phyloP scores from a whole-genome alignment of 352 stramenopile species.

The Globisporangium spiculum region DNA sequence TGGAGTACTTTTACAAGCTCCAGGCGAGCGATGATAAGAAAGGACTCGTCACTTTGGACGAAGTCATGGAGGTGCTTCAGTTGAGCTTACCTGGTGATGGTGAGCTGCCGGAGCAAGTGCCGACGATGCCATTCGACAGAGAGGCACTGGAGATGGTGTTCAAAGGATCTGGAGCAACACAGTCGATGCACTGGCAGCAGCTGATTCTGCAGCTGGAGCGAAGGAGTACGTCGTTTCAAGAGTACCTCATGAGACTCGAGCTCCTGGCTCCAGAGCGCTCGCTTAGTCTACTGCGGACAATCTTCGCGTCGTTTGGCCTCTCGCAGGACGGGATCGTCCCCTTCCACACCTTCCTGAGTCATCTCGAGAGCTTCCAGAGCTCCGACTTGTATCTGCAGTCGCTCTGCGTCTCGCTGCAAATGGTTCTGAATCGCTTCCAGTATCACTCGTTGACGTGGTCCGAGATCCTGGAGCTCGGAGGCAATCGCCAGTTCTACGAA shows the following conservation, averaged over 20 bases:
- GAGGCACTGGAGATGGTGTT: constrained; percentile 18
- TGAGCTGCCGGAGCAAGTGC: neutral
- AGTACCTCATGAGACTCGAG: constrained; percentile 33
- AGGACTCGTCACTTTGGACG: constrained; percentile 9
- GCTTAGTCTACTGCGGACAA: constrained; percentile 19
- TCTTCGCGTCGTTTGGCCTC: constrained; percentile 43
- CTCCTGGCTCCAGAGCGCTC: constrained; percentile 22
- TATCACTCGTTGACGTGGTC: constrained; percentile 27
- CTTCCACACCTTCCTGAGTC: constrained; percentile 34
- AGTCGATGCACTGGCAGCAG: constrained; percentile 58
- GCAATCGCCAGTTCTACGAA: constrained; percentile 11
- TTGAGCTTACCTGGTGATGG: neutral
- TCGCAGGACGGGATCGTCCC: constrained; percentile 43
- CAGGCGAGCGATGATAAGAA: constrained; percentile 11
- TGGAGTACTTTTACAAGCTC: constrained; percentile 25
- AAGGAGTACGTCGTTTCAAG: constrained; percentile 29
- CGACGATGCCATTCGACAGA: constrained; percentile 2
- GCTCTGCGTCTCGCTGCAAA: constrained; percentile 26
- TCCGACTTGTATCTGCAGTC: constrained; percentile 24
- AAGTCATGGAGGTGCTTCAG: constrained; percentile 4
- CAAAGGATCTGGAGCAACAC: constrained; percentile 12
- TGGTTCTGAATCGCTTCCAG: constrained; percentile 12
- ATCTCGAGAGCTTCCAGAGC: constrained; percentile 22
- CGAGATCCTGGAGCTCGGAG: constrained; percentile 31
- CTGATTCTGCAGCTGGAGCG: constrained; percentile 47